Base-by-base conservation (phyloP, 177 flowering plant genomes). In the Vitis hybrid region DNA sequence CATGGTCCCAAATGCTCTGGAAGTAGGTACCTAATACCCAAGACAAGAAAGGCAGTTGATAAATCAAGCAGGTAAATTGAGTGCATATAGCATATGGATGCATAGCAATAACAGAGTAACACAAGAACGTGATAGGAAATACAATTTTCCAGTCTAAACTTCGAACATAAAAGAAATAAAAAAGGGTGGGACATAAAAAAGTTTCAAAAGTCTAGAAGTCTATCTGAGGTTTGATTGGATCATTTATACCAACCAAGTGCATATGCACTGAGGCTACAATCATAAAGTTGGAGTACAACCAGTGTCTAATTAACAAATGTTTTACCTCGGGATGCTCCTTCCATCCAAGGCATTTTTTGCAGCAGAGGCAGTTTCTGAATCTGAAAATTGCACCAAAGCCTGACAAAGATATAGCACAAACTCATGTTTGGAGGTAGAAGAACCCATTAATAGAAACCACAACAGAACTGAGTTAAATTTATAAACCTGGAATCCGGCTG, bases 401-500 rank as follows among this genome's bases (percentile, higher is more conserved):
- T 94, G 81, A 57, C 76, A 62, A 68, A 13, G 57, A 35, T 4
- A n/a, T 10, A 57, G 15, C 3, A 56, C 3, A 56, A 12, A 65
- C 51, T 63, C 18, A 24, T 10, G 35, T 30, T 51, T 61, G 52
- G 58, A 13, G 21, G 15, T 6, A 11, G 30, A 51, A 73, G 14
- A 63, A 53, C 20, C 8, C 52, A 49, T 12, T 2, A 4, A 54
- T 13, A 41, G 8, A 5, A 11, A 46, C n/a, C 20, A 54, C 15
- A 57, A 24, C 8, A 21, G 46, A 69, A 55, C 17, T 30, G 63
- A 35, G 14, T 67, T 11, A 20, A 67, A 60, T 56, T 11, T 59
- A 64, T 17, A 69, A 32, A 93, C 98, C 98, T 92, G 98, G 71
- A 92, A 94, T 32, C 98, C 98, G 75, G 98, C 97, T 18, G 97